phyloP scores from a whole-genome alignment of 352 stramenopile species.

The Plasmopara muralis region DNA sequence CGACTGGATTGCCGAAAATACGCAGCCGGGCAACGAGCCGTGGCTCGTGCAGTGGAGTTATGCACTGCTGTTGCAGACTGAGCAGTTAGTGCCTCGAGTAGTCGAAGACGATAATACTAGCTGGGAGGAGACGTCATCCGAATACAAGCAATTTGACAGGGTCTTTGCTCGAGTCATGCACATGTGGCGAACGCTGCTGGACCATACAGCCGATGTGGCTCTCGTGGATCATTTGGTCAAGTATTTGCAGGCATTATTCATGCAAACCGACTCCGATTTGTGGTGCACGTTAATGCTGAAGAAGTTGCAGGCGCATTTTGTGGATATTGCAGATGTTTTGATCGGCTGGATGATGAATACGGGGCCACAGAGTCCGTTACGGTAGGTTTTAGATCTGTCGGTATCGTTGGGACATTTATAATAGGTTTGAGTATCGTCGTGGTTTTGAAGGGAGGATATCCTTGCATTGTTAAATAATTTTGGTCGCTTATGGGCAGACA shows the following conservation, averaged over 20 bases:
- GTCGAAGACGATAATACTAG: neutral
- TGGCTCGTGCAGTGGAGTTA: conserved; percentile 54
- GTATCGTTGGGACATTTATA: neutral
- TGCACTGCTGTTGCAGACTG: conserved; percentile 30
- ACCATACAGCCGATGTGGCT: conserved; percentile 35
- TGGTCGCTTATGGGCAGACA: conserved; percentile 50
- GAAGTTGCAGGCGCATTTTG: conserved; percentile 60
- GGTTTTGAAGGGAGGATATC: conserved; percentile 36
- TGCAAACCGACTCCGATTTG: conserved; percentile 6
- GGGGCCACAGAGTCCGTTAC: conserved; percentile 22
- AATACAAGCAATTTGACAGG: conserved; percentile 47
- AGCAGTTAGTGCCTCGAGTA: conserved; percentile 26
- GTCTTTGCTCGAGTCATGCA: conserved; percentile 30
- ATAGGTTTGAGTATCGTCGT: neutral
- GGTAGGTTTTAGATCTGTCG: conserved; percentile 20
- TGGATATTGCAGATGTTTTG: conserved; percentile 61
- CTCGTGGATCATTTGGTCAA: conserved; percentile 39
- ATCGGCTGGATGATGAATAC: conserved; percentile 62
- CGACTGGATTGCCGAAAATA: conserved; percentile 46
- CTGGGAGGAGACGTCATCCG: conserved; percentile 33
- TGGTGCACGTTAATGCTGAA: conserved; percentile 28
- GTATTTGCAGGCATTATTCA: conserved; percentile 25
- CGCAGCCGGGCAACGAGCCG: conserved; percentile 29
- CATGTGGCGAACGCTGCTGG: conserved; percentile 44
- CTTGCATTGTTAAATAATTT: conserved; percentile 41